phyloP scores from a whole-genome alignment of 2,329 filamentous ascomycete species.

The Diaporthe ampelina region DNA sequence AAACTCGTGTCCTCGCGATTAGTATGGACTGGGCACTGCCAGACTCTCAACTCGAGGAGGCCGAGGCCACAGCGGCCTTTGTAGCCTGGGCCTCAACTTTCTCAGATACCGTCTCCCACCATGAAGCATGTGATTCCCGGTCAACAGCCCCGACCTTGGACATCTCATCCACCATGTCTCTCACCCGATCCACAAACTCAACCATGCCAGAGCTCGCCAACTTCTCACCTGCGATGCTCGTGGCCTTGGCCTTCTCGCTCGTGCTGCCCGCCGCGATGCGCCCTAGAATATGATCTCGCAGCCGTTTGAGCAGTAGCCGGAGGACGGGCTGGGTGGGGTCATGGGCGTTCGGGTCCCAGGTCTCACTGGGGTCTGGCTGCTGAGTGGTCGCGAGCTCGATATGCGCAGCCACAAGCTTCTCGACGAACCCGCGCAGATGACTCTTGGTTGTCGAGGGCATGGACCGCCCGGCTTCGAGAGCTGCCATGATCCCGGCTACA shows the following conservation, averaged over 20 bases:
- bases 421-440: constrained; percentile 70
- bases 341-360: constrained; percentile 38
- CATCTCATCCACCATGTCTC: constrained; percentile 78
- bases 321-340: constrained; percentile 70
- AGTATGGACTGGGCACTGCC: background rate
- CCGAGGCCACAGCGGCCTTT: background rate
- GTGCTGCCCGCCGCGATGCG: constrained; percentile 76
- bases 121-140: constrained; percentile 74
- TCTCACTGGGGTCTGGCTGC: constrained; percentile 36
- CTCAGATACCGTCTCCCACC: constrained; percentile 78
- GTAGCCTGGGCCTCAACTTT: constrained; percentile 62
- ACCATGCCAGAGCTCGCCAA: constrained; percentile 78
- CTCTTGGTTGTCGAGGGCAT: constrained; percentile 74
- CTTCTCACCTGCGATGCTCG: constrained; percentile 77
- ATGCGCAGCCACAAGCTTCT: constrained; percentile 67
- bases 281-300: constrained; percentile 76
- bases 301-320: constrained; percentile 76
- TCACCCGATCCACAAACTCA: constrained; percentile 79
- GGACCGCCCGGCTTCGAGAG: constrained; percentile 72
- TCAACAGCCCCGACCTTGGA: constrained; percentile 76
- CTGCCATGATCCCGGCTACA: constrained; percentile 73
- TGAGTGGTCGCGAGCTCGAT: constrained; percentile 51
- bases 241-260: constrained; percentile 78
- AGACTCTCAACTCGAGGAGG: background rate
- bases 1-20: background rate